A percentile compares a stretch with the other conserved stretches of the same genome.
Evolutionary conservation across 768 basidiomycete genomes (phyloP).

Genomic region (Floccularia luteovirens): DNA sequence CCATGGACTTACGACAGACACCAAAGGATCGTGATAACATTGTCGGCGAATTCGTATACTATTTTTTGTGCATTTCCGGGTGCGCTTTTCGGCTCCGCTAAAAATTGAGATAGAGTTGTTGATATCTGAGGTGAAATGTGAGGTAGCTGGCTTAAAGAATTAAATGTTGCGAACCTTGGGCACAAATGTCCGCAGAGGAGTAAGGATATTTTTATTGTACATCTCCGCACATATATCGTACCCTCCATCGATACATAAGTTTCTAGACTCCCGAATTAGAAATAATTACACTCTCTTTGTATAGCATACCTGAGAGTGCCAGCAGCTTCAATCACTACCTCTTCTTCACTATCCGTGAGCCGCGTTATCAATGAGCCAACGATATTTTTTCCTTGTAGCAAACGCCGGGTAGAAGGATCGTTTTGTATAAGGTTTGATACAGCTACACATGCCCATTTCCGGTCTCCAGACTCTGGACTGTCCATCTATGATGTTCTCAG

Average conservation of each 20-base stretch:
- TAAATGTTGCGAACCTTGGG: conserved; percentile 50
- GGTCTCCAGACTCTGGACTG: conserved; percentile 67
- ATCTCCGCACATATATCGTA: conserved; percentile 95
- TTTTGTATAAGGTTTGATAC: conserved; percentile 95
- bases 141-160: neutral
- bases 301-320: conserved; percentile 73
- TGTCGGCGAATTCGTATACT: conserved; percentile 85
- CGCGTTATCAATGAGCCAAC: conserved; percentile 82
- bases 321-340: conserved; percentile 84
- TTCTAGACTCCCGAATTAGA: conserved; percentile 37
- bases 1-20: conserved; percentile 76
- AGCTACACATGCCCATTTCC: conserved; percentile 95
- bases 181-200: conserved; percentile 66
- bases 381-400: conserved; percentile 87
- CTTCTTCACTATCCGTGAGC: conserved; percentile 85
- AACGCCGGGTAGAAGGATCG: conserved; percentile 83
- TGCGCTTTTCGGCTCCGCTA: conserved; percentile 51
- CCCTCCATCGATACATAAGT: conserved; percentile 91
- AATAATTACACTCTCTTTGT: conserved; percentile 5
- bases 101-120: conserved; percentile 56
- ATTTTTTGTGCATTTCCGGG: conserved; percentile 67
- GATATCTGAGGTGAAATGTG: conserved; percentile 57
- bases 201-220: conserved; percentile 91
- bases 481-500: conserved; percentile 46
- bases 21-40: conserved; percentile 89